Base-by-base conservation (phyloP, 352 stramenopile genomes). In the Sclerospora graminicola region DNA sequence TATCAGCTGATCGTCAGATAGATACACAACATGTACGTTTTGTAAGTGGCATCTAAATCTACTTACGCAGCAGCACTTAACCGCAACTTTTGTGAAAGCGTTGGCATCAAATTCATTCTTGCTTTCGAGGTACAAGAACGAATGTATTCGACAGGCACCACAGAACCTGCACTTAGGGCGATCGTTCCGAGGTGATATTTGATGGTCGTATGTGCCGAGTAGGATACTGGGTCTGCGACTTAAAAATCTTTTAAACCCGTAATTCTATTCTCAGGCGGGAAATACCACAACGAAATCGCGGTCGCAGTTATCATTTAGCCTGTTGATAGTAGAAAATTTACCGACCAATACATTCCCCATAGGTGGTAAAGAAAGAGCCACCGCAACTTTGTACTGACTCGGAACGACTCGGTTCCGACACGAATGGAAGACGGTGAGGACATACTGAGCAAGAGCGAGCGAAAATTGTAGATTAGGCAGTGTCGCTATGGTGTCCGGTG, bases 91-190 rank as follows among this genome's bases (percentile, higher is more conserved):
- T 6, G 72, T 82, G 20, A 88, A 42, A 5, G 60, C 31, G 41
- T 82, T 88, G 34, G 69, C 70, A 35, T 84, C 69, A 26, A 74
- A 75, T 33, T 90, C 79, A 34, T 84, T 85, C 60, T 88, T 82
- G 58, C 80, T 71, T 60, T 88, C 75, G 23, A 90, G 51, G 58
- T 90, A 89, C 50, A 77, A 67, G 41, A 87, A 87, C 76, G 79
- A 9, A 88, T 55, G 49, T 74, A 69, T 31, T 80, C 65, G 21
- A 90, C 73, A 0, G 69, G 72, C 1, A 66, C 62, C 7, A 90
- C 74, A 7, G 66, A 56, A 13, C 60, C 63, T 1, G 73, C 71
- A 44, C 76, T 88, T 14, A 88, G 35, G 4, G 79, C 79, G 20
- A 87, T 50, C 19, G 79, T 90, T 19, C 79, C 79, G 15, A 90